Evolutionary conservation across 306 rosid species (phyloP).

Genomic region (Lotus japonicus): DNA sequence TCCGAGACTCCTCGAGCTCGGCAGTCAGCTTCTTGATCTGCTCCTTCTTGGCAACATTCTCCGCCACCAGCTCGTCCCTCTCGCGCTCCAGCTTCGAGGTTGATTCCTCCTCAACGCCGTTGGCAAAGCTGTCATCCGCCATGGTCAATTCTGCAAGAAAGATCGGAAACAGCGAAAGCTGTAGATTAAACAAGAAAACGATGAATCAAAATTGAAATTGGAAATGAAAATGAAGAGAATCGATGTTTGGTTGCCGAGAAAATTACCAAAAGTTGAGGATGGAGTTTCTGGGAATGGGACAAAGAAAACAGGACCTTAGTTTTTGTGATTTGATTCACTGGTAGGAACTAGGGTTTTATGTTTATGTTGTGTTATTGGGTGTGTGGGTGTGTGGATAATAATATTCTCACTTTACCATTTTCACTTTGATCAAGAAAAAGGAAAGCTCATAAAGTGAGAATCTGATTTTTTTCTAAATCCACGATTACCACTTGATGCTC

Average conservation of each 20-base stretch:
- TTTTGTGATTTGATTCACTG: background rate
- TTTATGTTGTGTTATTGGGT: no score
- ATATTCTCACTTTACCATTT: background rate
- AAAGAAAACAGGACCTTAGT: conserved; percentile 22
- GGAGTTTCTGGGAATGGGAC: conserved; percentile 23
- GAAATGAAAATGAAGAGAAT: no score
- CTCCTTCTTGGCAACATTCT: conserved; percentile 42
- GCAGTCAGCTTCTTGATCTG: conserved; percentile 33
- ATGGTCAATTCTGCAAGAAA: conserved; percentile 31
- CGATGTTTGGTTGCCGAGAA: no score
- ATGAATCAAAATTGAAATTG: background rate
- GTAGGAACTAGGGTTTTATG: conserved; percentile 23
- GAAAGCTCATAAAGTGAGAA: background rate
- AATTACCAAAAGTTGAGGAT: no score
- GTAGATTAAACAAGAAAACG: background rate
- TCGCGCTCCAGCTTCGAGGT: conserved; percentile 43
- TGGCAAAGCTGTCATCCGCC: conserved; percentile 47
- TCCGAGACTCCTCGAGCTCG: conserved; percentile 50
- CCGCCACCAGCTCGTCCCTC: conserved; percentile 37
- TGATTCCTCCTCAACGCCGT: conserved; percentile 42
- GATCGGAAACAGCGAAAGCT: background rate
- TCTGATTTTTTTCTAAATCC: no score
- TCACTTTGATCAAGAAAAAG: background rate
- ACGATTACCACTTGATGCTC: no score
- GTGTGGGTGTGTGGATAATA: background rate